A percentile compares a stretch with the other conserved stretches of the same genome.
These are phyloP conservation scores for Sicyos edulis DNA, from an alignment of 306 rosid species.

Conservation along the genomic window DNA sequence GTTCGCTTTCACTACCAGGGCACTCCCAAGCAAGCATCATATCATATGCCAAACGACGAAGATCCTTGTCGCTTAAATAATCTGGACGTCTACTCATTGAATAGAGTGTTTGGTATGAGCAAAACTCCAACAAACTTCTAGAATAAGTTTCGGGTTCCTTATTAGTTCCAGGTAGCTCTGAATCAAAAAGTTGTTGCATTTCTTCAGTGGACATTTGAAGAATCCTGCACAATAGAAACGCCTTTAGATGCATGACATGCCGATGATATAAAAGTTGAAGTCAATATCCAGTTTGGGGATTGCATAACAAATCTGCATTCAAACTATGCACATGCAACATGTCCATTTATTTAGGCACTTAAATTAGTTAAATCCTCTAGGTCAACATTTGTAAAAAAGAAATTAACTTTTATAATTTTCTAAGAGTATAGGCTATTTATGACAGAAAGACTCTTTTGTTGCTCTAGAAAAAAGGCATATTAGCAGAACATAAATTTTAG, in stretches of 20 bases:
- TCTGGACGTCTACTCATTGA: constrained; percentile 30
- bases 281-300: not conserved
- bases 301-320: not conserved
- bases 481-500: not conserved
- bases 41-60: constrained; percentile 66
- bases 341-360: not conserved
- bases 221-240: constrained; percentile 43
- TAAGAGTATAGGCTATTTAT: not conserved
- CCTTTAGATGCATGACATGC: constrained; percentile 4
- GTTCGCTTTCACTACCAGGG: constrained; percentile 46
- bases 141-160: constrained; percentile 63
- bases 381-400: not conserved
- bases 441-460: not conserved
- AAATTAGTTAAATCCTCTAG: constrained; percentile 1
- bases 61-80: constrained; percentile 51
- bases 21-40: constrained; percentile 97
- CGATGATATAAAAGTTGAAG: not conserved
- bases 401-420: constrained; percentile 4
- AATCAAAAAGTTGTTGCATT: constrained; percentile 60
- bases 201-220: constrained; percentile 51
- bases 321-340: not conserved
- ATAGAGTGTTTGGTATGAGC: constrained; percentile 62
- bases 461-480: constrained; percentile 1
- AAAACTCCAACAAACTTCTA: constrained; percentile 62
- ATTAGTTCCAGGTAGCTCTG: constrained; percentile 47